phyloP scores from a whole-genome alignment of 805 yeast genomes.

The Maudiozyma saulgeensis region DNA sequence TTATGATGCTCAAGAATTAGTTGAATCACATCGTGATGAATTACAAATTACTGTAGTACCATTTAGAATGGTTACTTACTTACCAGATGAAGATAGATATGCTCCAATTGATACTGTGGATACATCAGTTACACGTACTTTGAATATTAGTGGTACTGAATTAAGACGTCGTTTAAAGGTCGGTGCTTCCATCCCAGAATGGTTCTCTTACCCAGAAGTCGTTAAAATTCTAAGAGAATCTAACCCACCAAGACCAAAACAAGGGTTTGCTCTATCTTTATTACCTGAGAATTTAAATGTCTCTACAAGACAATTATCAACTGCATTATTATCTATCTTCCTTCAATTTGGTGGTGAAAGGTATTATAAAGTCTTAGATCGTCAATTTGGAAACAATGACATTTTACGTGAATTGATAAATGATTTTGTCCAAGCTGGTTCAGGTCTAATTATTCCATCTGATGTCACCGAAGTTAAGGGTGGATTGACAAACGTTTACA shows the following conservation, averaged over 20 bases:
- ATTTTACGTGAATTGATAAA: slow-evolving; percentile 45
- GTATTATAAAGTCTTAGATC: slow-evolving; percentile 44
- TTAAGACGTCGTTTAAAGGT: slow-evolving; percentile 77
- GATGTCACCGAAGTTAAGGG: slow-evolving; percentile 8
- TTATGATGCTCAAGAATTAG: slow-evolving; percentile 89
- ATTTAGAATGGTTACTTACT: slow-evolving; percentile 91
- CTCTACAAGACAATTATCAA: slow-evolving; percentile 57
- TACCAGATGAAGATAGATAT: slow-evolving; percentile 90
- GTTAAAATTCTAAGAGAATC: slow-evolving; percentile 83
- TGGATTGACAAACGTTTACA: slow-evolving; percentile 31
- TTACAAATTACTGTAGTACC: slow-evolving; percentile 87
- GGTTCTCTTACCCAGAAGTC: slow-evolving; percentile 97
- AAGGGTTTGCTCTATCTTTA: slow-evolving; percentile 70
- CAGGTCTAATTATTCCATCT: slow-evolving; percentile 70
- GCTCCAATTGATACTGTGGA: slow-evolving; percentile 92
- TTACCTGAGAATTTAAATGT: slow-evolving; percentile 52
- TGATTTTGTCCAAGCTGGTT: slow-evolving; percentile 59
- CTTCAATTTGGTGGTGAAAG: slow-evolving; percentile 85
- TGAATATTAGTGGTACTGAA: slow-evolving; percentile 92
- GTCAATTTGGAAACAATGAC: slow-evolving; percentile 45
- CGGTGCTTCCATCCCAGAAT: slow-evolving; percentile 84
- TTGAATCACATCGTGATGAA: slow-evolving; percentile 65
- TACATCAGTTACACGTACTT: slow-evolving; percentile 57
- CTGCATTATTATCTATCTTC: slow-evolving; percentile 81
- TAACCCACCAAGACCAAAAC: slow-evolving; percentile 83